Conservation (phyloP, 1,139 yeast genomes). For the Martiniozyma asiatica region DNA sequence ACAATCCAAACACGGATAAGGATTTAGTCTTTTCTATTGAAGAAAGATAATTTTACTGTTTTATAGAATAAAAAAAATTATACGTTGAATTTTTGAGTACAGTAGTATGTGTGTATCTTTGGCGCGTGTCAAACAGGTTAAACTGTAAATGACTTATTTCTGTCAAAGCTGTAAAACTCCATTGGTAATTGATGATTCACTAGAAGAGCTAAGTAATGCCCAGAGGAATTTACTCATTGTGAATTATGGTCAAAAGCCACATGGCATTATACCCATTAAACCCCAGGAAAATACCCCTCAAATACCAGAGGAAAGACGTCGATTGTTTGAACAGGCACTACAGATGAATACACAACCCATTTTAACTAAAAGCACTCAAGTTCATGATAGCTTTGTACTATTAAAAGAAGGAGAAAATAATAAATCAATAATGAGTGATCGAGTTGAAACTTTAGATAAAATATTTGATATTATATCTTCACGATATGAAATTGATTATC, state of each 20-base stretch:
- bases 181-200: slow-evolving; percentile 39
- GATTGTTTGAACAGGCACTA: slow-evolving; percentile 21
- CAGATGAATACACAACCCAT: slow-evolving; percentile 10
- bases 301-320: slow-evolving; percentile 16
- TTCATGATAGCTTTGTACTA: slow-evolving; percentile 26
- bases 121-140: too few relatives aligned
- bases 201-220: slow-evolving; percentile 38
- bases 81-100: too few relatives aligned
- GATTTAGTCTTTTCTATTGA: slow-evolving; percentile 54
- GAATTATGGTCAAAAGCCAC: slow-evolving; percentile 15
- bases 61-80: slow-evolving; percentile 1
- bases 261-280: too few relatives aligned
- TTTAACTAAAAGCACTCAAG: neutral
- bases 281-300: too few relatives aligned
- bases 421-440: slow-evolving; percentile 18
- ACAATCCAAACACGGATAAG: slow-evolving; percentile 53
- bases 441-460: slow-evolving; percentile 36
- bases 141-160: slow-evolving; percentile 12
- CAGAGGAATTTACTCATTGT: slow-evolving; percentile 36
- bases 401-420: slow-evolving; percentile 21
- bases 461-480: slow-evolving; percentile 55
- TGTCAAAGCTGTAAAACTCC: slow-evolving; percentile 58
- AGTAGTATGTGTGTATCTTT: too few relatives aligned
- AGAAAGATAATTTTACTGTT: slow-evolving; percentile 25
- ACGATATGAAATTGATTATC: slow-evolving; percentile 74